Conservation (phyloP, 768 basidiomycete species). For the Pleurotus djamor region DNA sequence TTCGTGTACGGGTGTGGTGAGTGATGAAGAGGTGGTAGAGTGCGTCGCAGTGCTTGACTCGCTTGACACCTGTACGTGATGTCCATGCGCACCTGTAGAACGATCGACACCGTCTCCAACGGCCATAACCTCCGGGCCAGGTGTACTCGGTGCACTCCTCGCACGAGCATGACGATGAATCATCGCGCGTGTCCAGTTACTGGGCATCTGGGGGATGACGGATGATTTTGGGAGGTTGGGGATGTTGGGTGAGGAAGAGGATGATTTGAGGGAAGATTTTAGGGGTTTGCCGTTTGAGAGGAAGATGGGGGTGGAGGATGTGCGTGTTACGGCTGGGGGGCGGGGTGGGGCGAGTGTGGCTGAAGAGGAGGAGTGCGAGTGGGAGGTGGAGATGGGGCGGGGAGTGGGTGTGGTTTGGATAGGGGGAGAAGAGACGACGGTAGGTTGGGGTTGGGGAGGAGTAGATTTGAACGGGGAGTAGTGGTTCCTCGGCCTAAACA, state of each 20-base stretch:
- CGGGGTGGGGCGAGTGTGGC: constrained; percentile 20
- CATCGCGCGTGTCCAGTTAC: constrained; percentile 13
- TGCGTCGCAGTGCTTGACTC: constrained; percentile 3
- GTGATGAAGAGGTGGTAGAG: not conserved
- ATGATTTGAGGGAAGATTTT: constrained; percentile 78
- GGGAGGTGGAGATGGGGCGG: constrained; percentile 18
- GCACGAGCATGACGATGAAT: constrained; percentile 35
- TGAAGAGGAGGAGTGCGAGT: not conserved
- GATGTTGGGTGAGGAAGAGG: constrained; percentile 47
- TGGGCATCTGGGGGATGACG: constrained; percentile 11
- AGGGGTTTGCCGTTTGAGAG: constrained; percentile 83
- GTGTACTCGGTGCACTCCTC: constrained; percentile 63
- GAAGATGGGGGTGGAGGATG: constrained; percentile 40
- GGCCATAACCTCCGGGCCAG: constrained; percentile 12
- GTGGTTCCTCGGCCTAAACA: constrained; percentile 18
- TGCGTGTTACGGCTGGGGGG: constrained; percentile 31
- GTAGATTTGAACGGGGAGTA: constrained; percentile 7
- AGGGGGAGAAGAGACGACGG: constrained; percentile 15
- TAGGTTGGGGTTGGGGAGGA: constrained; percentile 29
- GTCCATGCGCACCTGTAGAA: constrained; percentile 23
- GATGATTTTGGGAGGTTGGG: constrained; percentile 22
- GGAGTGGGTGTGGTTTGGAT: constrained; percentile 19
- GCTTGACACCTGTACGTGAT: not conserved
- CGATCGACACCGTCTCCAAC: constrained; percentile 15
- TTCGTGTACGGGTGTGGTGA: constrained; percentile 1